Evolutionary conservation across 2,329 filamentous ascomycete genomes (phyloP), one percentile per base, ranked within the genome.

Genomic region (Alternaria viburni): DNA sequence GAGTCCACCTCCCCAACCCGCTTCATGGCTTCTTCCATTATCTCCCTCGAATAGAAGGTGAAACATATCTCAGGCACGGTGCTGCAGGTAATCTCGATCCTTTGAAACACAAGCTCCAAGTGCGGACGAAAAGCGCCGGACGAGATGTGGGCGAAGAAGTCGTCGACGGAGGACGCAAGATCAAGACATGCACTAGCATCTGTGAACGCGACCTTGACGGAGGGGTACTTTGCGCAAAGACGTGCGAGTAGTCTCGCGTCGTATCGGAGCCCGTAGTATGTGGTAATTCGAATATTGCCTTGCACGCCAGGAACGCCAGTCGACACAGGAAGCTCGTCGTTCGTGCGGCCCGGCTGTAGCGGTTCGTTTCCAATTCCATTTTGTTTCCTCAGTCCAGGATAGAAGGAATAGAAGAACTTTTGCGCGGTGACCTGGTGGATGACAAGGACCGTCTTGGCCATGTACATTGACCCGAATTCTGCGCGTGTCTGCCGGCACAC

Each of bases 121-220:
- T 54, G 28, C 51, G 32, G 51, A 23, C 30, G 32, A 54, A 54
- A 54, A 21, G 15, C 15, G 21, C 51, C 51, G 17, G 51, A 54
- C 28, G 51, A 54, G 30, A 54, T n/a, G 2, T 2, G 5, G 4
- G 30, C 30, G 21, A 54, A 54, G 51, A 54, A 43, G 17, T 17
- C 17, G 3, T 15, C 4, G 12, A 54, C 21, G 17, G 3, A 1
- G 17, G 1, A 21, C 2, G 3, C 51, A 0, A 41, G 30, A 25
- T 2, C 2, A 1, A 54, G 51, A 1, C 30, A 41, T 1, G 51
- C 51, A 11, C 51, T 54, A 0, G 51, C 51, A 1, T 54, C 51
- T 19, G n/a, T n/a, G 32, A 54, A 54, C 2, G 3, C 6, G 19
- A 54, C 21, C 4, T 43, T 54, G 32, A 54, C 5, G 0, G 15